Base-by-base conservation (phyloP, 2,329 filamentous ascomycete genomes). In the Talaromyces islandicus region DNA sequence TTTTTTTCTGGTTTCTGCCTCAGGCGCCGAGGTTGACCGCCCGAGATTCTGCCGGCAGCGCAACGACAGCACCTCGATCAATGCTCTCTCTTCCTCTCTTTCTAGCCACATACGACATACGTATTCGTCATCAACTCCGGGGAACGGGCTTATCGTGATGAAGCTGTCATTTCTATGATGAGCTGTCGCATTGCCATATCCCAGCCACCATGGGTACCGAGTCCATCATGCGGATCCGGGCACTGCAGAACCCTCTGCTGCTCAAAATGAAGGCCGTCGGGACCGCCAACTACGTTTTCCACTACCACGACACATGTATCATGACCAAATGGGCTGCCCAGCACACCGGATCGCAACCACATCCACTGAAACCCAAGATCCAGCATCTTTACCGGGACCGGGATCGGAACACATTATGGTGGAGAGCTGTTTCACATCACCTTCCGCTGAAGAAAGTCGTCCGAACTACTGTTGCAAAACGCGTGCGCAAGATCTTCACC, bases 381-480 rank as follows among this genome's bases (percentile, higher is more conserved):
- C 48, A 67, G 25, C 65, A 77, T 46, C 67, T 71, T 58, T 77
- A 72, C 57, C 64, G 66, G 7, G 68, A 70, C 59, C 75, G 78
- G 50, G 71, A 76, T 46, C 70, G 68, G 10, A 71, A 76, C 65
- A 72, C 71, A 35, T 72, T 85, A 19, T 81, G 81, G 76, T 83
- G 79, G 78, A 69, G 71, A 17, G 74, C 80, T 6, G 75, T 60
- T 56, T 69, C 60, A 63, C 70, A 57, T 62, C 66, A 62, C 57
- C 69, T 67, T 58, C 63, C 64, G 17, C 21, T 64, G 24, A 81
- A 78, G 59, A 71, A 72, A 7, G 76, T 78, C 24, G 74, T 85
- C n/a, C 74, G 83, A 21, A 77, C 75, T 12, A 78, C 75, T 70
- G 71, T 71, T 25, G 69, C 70, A 25, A 74, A 78, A 61, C 77